Percentiles rank a stretch among this genome's conserved stretches.
phyloP scores from a whole-genome alignment of 345 rosid genomes.

The Eucalyptus tenuipes region DNA sequence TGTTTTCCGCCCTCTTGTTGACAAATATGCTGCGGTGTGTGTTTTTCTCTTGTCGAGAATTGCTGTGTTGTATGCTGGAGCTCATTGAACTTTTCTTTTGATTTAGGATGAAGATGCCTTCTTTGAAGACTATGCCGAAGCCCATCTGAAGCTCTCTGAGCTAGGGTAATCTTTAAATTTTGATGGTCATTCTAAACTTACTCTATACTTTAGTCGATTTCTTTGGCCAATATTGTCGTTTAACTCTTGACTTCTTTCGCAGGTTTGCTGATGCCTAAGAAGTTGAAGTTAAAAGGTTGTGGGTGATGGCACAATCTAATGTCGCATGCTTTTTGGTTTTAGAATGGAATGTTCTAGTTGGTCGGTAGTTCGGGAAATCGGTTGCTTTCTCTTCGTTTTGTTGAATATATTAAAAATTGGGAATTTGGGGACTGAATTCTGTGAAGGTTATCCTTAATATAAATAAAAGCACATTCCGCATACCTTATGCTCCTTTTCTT shows the following conservation, averaged over 20 bases:
- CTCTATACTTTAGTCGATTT: background rate
- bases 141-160: constrained; percentile 86
- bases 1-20: constrained; percentile 70
- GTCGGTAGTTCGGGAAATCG: background rate
- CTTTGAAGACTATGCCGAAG: constrained; percentile 67
- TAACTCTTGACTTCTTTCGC: background rate
- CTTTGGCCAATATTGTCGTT: background rate
- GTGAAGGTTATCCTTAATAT: background rate
- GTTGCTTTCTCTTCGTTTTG: background rate
- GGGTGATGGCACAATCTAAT: background rate
- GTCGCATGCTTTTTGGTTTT: background rate
- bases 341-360: background rate
- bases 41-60: background rate
- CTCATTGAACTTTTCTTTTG: background rate
- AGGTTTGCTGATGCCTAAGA: constrained; percentile 8
- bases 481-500: background rate
- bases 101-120: constrained; percentile 82
- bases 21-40: constrained; percentile 72
- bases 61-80: background rate
- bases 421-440: background rate
- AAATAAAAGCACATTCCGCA: background rate
- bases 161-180: constrained; percentile 46
- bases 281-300: background rate
- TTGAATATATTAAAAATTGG: background rate
- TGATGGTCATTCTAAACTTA: background rate